These are phyloP conservation scores for Macaranga tanarius DNA, from an alignment of 441 rosid species.

Conservation along the genomic window DNA sequence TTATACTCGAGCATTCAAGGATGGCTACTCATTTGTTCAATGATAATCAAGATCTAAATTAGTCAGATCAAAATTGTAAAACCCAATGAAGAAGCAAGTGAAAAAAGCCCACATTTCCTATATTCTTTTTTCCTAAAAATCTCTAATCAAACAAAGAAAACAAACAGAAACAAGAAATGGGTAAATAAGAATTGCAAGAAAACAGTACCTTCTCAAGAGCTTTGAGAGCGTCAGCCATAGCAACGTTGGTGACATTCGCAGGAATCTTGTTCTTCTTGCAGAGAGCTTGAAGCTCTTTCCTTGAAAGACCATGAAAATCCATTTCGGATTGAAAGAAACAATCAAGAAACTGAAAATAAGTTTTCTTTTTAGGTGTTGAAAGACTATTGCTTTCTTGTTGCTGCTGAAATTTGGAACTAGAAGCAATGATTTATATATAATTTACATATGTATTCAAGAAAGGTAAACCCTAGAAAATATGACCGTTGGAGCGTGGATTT, in stretches of 20 bases:
- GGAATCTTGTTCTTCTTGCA: constrained; percentile 96
- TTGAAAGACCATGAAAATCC: constrained; percentile 74
- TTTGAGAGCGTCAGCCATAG: constrained; percentile 90
- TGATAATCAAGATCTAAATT: not conserved
- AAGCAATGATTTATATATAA: constrained; percentile 9
- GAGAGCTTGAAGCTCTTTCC: constrained; percentile 87
- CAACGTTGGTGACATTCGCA: constrained; percentile 78
- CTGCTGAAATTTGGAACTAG: constrained; percentile 6
- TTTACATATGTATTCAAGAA: not conserved
- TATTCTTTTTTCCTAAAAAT: not conserved
- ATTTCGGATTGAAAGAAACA: constrained; percentile 29
- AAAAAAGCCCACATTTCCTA: not conserved
- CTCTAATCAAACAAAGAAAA: not conserved
- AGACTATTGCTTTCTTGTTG: not conserved
- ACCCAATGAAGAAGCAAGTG: not conserved
- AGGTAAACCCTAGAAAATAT: constrained; percentile 44
- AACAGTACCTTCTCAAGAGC: constrained; percentile 57
- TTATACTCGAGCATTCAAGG: not conserved
- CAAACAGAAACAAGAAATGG: not conserved
- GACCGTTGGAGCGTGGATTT: constrained; percentile 70
- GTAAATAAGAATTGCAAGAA: not conserved
- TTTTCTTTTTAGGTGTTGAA: constrained; percentile 8
- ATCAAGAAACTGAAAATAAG: constrained; percentile 3
- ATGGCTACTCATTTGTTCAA: not conserved
- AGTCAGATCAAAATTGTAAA: not conserved